Conservation (phyloP, 2,329 filamentous ascomycete species). For the Ramularia endophylla region DNA sequence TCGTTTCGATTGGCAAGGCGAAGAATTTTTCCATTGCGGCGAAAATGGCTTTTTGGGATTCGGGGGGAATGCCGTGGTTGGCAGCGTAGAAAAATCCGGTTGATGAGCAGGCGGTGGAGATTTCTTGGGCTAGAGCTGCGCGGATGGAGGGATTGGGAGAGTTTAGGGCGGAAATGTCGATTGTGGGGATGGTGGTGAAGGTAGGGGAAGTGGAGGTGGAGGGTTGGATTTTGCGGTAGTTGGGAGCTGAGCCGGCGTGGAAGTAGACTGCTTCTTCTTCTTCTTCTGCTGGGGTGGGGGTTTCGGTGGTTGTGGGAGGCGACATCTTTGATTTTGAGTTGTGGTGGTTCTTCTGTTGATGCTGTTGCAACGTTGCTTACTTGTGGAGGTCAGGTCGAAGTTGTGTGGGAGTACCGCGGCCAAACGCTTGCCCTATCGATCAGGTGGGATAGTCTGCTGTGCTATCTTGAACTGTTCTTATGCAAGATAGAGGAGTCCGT, state of each 20-base stretch:
- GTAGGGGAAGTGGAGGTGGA: conserved; percentile 2
- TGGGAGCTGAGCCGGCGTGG: conserved; percentile 8
- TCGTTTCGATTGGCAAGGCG: conserved; percentile 26
- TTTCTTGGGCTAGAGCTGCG: conserved; percentile 20
- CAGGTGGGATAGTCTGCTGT: too few relatives aligned
- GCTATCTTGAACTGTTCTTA: too few relatives aligned
- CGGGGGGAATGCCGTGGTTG: conserved; percentile 22
- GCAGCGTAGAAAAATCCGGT: conserved; percentile 10
- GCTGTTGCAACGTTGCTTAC: too few relatives aligned
- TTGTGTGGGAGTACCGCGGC: too few relatives aligned
- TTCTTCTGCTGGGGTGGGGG: neutral
- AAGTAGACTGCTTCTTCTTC: conserved; percentile 8
- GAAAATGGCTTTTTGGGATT: conserved; percentile 27
- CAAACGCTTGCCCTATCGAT: too few relatives aligned
- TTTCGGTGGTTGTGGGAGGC: neutral
- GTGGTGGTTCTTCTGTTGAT: too few relatives aligned
- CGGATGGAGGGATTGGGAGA: conserved; percentile 2
- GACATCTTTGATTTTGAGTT: too few relatives aligned
- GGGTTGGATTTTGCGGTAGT: conserved; percentile 8
- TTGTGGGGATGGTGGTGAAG: conserved; percentile 14
- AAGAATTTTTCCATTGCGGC: conserved; percentile 29
- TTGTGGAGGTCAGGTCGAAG: too few relatives aligned
- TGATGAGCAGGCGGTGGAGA: conserved; percentile 30
- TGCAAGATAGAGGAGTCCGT: too few relatives aligned
- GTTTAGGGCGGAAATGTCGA: conserved; percentile 12